These are phyloP conservation scores for Penicillium sp. DNA, from an alignment of 2,329 filamentous ascomycete genomes.

Conservation along the genomic window DNA sequence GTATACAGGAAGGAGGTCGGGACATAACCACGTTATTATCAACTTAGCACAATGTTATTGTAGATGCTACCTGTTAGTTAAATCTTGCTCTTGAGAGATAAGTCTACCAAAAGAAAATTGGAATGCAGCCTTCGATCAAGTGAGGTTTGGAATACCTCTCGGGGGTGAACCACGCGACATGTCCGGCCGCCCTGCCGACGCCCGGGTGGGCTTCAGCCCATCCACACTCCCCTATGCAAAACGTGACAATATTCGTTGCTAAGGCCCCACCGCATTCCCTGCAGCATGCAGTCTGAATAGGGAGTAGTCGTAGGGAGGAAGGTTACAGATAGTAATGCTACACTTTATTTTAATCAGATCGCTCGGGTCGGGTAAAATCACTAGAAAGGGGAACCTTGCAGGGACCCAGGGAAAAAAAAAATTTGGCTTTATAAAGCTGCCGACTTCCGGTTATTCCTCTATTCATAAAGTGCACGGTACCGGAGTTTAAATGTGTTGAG, in stretches of 20 bases:
- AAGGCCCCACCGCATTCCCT: not conserved
- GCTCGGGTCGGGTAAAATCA: not conserved
- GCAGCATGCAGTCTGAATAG: not conserved
- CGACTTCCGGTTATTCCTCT: not conserved
- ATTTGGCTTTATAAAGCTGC: not conserved
- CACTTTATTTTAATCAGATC: not conserved
- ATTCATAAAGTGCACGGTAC: not conserved
- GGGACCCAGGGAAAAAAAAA: not conserved
- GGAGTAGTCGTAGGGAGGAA: not conserved
- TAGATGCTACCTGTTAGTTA: not conserved
- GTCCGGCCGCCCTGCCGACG: constrained; percentile 13
- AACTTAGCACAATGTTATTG: not conserved
- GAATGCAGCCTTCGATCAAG: not conserved
- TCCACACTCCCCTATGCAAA: constrained; percentile 8
- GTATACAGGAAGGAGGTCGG: not conserved
- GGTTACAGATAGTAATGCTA: not conserved
- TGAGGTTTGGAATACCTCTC: not conserved
- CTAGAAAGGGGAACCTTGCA: not conserved
- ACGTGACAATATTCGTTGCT: not conserved
- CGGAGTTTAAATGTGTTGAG: not conserved
- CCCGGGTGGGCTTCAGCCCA: constrained; percentile 10
- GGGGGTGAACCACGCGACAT: constrained; percentile 13
- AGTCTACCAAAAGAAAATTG: too few species aligned
- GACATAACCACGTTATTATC: not conserved
- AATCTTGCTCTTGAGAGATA: not conserved